Percentiles rank a stretch among this genome's conserved stretches.
Conservation (phyloP, 495 filamentous ascomycete species). For the Podospora tetraspora region DNA sequence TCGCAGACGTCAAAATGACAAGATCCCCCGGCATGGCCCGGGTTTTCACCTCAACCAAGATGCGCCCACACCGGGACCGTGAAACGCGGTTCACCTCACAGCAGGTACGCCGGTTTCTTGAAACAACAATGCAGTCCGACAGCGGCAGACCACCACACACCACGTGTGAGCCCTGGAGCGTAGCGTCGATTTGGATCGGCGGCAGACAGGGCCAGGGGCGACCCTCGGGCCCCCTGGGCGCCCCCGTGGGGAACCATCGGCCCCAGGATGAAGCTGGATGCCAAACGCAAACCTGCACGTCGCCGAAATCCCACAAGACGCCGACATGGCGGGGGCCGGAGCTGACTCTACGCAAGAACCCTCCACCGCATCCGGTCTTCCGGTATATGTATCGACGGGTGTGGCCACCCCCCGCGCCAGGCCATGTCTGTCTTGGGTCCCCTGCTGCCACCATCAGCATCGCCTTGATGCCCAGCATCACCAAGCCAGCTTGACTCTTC, state of each 20-base stretch:
- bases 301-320: not conserved
- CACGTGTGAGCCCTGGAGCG: not conserved
- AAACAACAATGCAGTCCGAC: not conserved
- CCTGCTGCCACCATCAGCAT: not conserved
- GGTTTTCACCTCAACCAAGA: not conserved
- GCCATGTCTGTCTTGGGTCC: not conserved
- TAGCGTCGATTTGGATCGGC: not conserved
- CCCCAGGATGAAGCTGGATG: not conserved
- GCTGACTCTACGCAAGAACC: not conserved
- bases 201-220: not conserved
- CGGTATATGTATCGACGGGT: not conserved
- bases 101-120: not conserved
- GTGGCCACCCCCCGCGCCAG: not conserved
- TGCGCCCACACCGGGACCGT: not conserved
- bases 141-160: not conserved
- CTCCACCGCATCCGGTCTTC: not conserved
- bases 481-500: not conserved
- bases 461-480: not conserved
- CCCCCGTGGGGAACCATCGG: not conserved
- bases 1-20: not conserved
- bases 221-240: not conserved
- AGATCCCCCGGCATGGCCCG: not conserved
- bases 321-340: not conserved
- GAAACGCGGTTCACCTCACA: not conserved
- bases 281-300: not conserved